Percentiles rank a stretch among this genome's conserved stretches.
phyloP scores from a whole-genome alignment of 2,329 filamentous ascomycete genomes.

The Verticillium isaacii region DNA sequence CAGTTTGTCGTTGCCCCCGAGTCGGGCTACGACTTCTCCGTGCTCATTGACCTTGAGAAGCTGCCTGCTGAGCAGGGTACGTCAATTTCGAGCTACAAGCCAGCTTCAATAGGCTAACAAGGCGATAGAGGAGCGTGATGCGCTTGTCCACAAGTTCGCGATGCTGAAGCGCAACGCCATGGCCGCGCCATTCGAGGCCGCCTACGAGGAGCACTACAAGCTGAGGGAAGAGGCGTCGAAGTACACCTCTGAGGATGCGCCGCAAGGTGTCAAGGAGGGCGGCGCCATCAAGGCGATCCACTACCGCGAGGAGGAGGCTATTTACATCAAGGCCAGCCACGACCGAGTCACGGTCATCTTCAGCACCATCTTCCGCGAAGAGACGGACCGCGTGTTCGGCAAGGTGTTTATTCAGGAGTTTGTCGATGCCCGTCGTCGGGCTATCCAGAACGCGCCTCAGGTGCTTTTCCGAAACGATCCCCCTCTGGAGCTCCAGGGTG shows the following conservation, averaged over 20 bases:
- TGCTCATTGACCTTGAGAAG: slow-evolving; percentile 82
- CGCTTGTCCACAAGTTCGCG: slow-evolving; percentile 80
- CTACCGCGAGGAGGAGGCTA: slow-evolving; percentile 97
- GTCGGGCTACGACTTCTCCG: slow-evolving; percentile 91
- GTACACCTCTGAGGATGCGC: slow-evolving; percentile 90
- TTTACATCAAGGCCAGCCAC: slow-evolving; percentile 96
- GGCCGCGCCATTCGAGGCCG: slow-evolving; percentile 96
- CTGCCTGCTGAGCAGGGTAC: slow-evolving; percentile 74
- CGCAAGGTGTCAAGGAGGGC: slow-evolving; percentile 83
- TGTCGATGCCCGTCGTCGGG: slow-evolving; percentile 88
- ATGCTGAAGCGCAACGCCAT: slow-evolving; percentile 97
- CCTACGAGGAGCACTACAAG: slow-evolving; percentile 87
- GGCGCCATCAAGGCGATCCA: slow-evolving; percentile 94
- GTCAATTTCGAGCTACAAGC: not conserved
- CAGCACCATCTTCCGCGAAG: slow-evolving; percentile 95
- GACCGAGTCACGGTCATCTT: slow-evolving; percentile 99
- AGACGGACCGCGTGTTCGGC: slow-evolving; percentile 94
- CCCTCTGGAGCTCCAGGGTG: slow-evolving; percentile 81
- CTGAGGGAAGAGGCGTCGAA: slow-evolving; percentile 84
- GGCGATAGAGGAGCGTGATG: slow-evolving; percentile 70
- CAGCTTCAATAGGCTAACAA: not conserved
- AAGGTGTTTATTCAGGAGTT: slow-evolving; percentile 99
- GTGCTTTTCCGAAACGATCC: slow-evolving; percentile 94
- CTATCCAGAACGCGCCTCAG: slow-evolving; percentile 97
- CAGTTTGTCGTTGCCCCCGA: slow-evolving; percentile 84